phyloP scores from a whole-genome alignment of 1,284 basidiomycete genomes.

The Fomitopsis palustris region DNA sequence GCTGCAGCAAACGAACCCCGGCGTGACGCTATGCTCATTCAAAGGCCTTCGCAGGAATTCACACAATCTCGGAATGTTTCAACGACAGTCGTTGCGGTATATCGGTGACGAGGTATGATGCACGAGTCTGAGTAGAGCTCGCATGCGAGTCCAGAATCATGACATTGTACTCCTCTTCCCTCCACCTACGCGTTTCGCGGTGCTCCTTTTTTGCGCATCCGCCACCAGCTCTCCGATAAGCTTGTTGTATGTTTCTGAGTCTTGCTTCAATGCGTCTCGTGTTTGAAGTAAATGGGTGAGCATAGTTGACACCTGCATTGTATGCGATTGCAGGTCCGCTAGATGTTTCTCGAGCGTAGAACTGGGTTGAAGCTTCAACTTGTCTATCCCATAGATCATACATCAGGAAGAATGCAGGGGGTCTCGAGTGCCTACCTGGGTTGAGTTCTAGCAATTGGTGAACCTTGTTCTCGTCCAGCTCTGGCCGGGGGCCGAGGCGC shows the following conservation, averaged over 20 bases:
- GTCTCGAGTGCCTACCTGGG: conserved; percentile 46
- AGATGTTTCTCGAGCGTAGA: conserved; percentile 63
- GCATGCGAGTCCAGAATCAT: conserved; percentile 7
- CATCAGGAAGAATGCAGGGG: neutral
- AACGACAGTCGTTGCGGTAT: too few relatives aligned
- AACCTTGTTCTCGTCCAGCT: conserved; percentile 63
- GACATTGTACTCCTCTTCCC: conserved; percentile 44
- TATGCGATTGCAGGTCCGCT: conserved; percentile 63
- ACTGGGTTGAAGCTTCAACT: conserved; percentile 67
- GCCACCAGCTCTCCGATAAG: conserved; percentile 80
- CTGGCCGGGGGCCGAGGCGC: conserved; percentile 68
- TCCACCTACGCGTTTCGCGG: conserved; percentile 45
- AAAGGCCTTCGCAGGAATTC: too few relatives aligned
- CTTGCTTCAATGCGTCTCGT: conserved; percentile 82
- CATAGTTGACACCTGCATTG: conserved; percentile 67
- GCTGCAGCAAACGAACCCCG: too few relatives aligned
- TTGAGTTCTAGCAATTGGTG: conserved; percentile 65
- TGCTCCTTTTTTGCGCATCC: conserved; percentile 77
- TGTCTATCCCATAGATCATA: conserved; percentile 47
- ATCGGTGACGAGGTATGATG: neutral
- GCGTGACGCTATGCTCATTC: too few relatives aligned
- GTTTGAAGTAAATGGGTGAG: conserved; percentile 81
- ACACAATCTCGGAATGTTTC: too few relatives aligned
- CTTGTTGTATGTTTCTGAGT: conserved; percentile 82
- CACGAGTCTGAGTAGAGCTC: neutral